phyloP scores from a whole-genome alignment of 208 protist species.

The Crithidia sp. region DNA sequence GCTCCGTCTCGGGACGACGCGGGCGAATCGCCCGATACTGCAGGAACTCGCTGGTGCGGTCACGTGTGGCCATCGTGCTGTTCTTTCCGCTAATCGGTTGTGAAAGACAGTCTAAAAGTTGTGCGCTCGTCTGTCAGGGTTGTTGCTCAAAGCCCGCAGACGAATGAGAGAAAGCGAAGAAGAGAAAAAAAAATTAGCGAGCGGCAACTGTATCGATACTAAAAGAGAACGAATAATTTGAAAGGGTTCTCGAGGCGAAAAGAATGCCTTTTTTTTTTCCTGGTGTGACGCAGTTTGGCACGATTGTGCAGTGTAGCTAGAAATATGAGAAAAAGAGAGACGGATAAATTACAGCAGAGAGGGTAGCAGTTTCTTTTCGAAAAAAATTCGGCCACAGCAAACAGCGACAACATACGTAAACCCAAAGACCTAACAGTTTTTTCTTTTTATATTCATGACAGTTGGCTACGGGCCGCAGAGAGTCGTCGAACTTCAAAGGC shows the following conservation, averaged over 20 bases:
- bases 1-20: slow-evolving; percentile 63
- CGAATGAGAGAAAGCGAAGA: slow-evolving; percentile 4
- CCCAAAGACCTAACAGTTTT: no score
- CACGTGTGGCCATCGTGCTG: slow-evolving; percentile 79
- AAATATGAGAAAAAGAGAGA: slow-evolving; percentile 14
- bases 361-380: no score
- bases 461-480: no score
- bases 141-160: not conserved
- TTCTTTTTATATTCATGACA: no score
- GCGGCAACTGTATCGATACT: slow-evolving; percentile 7
- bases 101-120: no score
- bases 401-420: no score
- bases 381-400: no score
- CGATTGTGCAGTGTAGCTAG: not conserved
- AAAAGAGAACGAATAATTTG: slow-evolving; percentile 1
- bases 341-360: not conserved
- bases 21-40: slow-evolving; percentile 80
- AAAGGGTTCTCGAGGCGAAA: no score
- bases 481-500: no score
- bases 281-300: no score
- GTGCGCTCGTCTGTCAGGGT: no score
- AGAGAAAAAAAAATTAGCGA: not conserved
- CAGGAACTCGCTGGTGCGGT: slow-evolving; percentile 87
- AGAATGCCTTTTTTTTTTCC: no score
- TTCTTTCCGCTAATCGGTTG: not conserved